Evolutionary conservation across 2,329 filamentous ascomycete species (phyloP).

Genomic region (Aspergillus fischeri): DNA sequence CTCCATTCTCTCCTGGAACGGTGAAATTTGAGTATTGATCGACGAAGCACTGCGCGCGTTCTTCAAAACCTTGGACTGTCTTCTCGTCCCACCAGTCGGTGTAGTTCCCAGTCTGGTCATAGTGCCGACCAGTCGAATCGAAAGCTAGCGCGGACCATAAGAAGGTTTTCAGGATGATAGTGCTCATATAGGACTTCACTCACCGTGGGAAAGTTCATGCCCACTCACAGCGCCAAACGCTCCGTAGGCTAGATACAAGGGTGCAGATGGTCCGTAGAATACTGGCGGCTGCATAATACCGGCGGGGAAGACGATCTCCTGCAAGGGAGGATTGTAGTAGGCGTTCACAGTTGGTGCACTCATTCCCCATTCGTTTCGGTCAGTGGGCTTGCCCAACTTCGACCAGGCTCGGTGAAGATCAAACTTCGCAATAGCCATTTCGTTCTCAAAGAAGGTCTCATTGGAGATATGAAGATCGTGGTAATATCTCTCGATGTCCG

Average conservation of each 20-base stretch:
- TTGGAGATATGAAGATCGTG: constrained; percentile 48
- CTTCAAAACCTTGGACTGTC: constrained; percentile 56
- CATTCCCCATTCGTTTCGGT: constrained; percentile 60
- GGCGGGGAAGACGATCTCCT: constrained; percentile 66
- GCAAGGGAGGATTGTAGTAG: constrained; percentile 61
- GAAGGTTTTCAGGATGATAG: neutral
- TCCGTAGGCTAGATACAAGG: constrained; percentile 65
- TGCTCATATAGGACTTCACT: constrained; percentile 6
- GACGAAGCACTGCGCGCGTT: constrained; percentile 61
- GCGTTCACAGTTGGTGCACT: constrained; percentile 61
- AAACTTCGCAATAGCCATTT: constrained; percentile 49
- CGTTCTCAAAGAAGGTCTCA: constrained; percentile 56
- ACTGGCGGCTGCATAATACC: constrained; percentile 67
- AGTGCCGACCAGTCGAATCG: constrained; percentile 62
- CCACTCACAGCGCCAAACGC: constrained; percentile 64
- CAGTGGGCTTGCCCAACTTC: constrained; percentile 56
- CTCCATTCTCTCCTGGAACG: constrained; percentile 53
- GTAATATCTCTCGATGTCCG: constrained; percentile 56
- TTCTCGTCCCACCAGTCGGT: constrained; percentile 64
- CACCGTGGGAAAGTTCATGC: constrained; percentile 63
- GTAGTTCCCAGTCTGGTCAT: constrained; percentile 61
- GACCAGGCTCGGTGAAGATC: constrained; percentile 51
- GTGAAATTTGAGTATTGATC: constrained; percentile 63
- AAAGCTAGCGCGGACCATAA: constrained; percentile 46
- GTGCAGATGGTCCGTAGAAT: constrained; percentile 57